Evolutionary conservation across 139 green algal genomes (phyloP).

Genomic region (Astrephomene gubernaculifera): DNA sequence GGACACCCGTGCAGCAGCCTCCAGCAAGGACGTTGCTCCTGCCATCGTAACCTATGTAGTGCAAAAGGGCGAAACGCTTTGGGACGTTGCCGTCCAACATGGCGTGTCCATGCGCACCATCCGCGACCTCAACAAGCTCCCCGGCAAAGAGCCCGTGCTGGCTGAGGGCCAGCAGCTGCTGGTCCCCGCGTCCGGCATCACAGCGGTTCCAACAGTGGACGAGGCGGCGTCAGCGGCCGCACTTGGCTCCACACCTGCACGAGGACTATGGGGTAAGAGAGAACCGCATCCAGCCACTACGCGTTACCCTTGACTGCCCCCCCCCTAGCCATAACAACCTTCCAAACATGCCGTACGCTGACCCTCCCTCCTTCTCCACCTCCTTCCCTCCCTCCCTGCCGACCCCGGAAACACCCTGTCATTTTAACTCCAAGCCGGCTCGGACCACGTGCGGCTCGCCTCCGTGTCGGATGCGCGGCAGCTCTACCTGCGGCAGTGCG

Average conservation of each 20-base stretch:
- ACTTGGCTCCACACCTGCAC: slow-evolving; percentile 5
- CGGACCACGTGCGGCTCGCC: slow-evolving; percentile 31
- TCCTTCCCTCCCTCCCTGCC: not conserved
- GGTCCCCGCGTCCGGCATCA: slow-evolving; percentile 26
- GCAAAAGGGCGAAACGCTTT: slow-evolving; percentile 39
- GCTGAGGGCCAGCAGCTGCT: slow-evolving; percentile 37
- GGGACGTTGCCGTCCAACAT: slow-evolving; percentile 36
- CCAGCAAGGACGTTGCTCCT: not conserved
- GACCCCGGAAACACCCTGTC: not conserved
- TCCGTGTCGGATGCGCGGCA: slow-evolving; percentile 5
- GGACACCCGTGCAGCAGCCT: not conserved
- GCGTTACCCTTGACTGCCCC: not conserved
- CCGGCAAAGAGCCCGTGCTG: slow-evolving; percentile 16
- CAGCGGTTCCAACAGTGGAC: not conserved
- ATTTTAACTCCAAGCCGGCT: not conserved
- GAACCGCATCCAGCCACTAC: not conserved
- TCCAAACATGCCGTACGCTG: no score
- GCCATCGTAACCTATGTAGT: slow-evolving; percentile 25
- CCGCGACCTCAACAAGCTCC: slow-evolving; percentile 40
- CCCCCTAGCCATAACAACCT: no score
- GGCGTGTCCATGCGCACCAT: slow-evolving; percentile 35
- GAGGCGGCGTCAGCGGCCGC: not conserved
- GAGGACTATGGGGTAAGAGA: slow-evolving; percentile 35
- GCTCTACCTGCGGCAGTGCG: slow-evolving; percentile 51
- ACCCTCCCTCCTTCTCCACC: not conserved